Conservation (phyloP, 176 grass and related monocot species). For the Musa itinerans region DNA sequence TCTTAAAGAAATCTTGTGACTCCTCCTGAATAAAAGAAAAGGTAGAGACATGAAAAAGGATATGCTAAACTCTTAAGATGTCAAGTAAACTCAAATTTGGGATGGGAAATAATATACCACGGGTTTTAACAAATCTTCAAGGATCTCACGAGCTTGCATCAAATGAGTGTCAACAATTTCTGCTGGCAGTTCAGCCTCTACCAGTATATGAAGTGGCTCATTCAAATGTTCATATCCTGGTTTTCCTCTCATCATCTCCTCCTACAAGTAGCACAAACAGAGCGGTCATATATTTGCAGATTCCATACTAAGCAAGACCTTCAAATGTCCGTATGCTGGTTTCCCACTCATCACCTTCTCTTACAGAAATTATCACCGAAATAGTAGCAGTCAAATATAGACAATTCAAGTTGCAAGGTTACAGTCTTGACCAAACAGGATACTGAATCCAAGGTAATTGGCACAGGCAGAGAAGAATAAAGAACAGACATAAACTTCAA, state of each 20-base stretch:
- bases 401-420: background rate
- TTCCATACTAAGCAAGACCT: background rate
- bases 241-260: conserved; percentile 16
- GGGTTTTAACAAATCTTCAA: conserved; percentile 15
- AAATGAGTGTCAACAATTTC: conserved; percentile 7
- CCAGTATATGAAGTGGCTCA: conserved; percentile 11
- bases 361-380: background rate
- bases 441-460: too few relatives aligned
- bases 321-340: background rate
- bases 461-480: too few relatives aligned
- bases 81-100: background rate
- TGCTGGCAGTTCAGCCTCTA: conserved; percentile 10
- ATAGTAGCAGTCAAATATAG: background rate
- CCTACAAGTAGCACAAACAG: background rate
- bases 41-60: background rate
- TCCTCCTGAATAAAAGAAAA: background rate
- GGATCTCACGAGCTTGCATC: conserved; percentile 7
- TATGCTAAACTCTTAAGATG: background rate
- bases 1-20: conserved; percentile 13
- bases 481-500: too few relatives aligned
- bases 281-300: background rate
- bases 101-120: background rate
- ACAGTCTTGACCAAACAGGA: too few relatives aligned
- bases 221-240: conserved; percentile 13
- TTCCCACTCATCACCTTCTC: background rate